These are phyloP conservation scores for Meyerozyma smithsonii DNA, from an alignment of 1,139 yeast genomes.

Conservation along the genomic window DNA sequence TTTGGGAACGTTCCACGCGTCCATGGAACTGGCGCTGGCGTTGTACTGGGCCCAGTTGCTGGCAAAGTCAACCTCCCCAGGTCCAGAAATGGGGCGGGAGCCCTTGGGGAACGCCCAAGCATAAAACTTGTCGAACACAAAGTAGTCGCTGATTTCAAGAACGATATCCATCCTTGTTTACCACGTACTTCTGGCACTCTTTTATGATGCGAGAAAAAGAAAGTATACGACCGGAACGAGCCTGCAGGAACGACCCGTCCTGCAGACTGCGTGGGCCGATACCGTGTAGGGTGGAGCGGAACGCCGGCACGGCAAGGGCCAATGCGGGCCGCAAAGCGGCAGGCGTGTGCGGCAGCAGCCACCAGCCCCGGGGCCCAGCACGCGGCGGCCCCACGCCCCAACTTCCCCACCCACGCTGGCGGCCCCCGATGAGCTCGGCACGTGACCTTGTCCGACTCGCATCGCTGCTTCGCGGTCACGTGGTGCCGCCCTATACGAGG, in stretches of 20 bases:
- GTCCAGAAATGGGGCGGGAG: constrained; percentile 13
- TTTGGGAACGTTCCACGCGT: background rate
- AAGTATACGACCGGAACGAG: constrained; percentile 1
- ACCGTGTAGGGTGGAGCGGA: too few relatives aligned
- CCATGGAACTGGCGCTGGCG: constrained; percentile 9
- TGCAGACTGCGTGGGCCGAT: too few relatives aligned
- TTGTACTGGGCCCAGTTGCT: constrained; percentile 9
- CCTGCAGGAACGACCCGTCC: background rate
- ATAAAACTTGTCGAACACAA: constrained; percentile 64
- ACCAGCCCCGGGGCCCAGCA: background rate
- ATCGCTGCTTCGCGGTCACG: too few relatives aligned
- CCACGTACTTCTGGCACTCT: background rate
- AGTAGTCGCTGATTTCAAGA: constrained; percentile 72
- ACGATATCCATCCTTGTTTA: constrained; percentile 71
- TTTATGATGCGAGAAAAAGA: background rate
- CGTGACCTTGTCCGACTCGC: constrained; percentile 1
- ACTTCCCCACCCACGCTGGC: too few relatives aligned
- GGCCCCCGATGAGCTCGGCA: too few relatives aligned
- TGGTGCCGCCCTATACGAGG: background rate
- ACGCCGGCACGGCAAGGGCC: too few relatives aligned
- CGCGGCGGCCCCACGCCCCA: too few relatives aligned
- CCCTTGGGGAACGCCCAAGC: constrained; percentile 43
- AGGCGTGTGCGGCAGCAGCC: too few relatives aligned
- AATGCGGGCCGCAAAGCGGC: background rate
- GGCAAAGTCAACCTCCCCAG: constrained; percentile 18